These are phyloP conservation scores for Globisporangium mamillatum DNA, from an alignment of 352 stramenopile genomes.

Conservation along the genomic window DNA sequence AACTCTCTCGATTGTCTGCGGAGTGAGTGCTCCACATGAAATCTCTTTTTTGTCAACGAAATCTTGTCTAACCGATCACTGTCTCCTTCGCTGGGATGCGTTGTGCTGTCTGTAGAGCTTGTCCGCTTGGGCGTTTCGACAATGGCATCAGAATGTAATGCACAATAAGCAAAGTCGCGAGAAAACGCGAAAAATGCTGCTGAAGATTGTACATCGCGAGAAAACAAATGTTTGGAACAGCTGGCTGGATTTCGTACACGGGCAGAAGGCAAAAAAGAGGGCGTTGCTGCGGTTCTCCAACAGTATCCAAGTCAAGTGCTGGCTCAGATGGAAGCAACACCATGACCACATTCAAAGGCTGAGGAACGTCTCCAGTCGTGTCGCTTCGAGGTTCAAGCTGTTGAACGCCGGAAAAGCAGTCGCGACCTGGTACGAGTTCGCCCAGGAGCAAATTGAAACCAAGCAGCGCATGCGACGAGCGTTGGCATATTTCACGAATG, in stretches of 20 bases:
- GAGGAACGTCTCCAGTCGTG: slow-evolving; percentile 34
- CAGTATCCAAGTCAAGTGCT: slow-evolving; percentile 66
- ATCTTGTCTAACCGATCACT: neutral
- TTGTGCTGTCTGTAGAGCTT: slow-evolving; percentile 36
- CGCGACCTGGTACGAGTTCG: slow-evolving; percentile 64
- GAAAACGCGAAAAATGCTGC: slow-evolving; percentile 45
- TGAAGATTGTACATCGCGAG: slow-evolving; percentile 53
- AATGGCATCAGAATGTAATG: slow-evolving; percentile 49
- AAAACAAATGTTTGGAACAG: slow-evolving; percentile 53
- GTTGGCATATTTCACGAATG: slow-evolving; percentile 65
- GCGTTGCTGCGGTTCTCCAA: slow-evolving; percentile 59
- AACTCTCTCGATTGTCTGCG: slow-evolving; percentile 63
- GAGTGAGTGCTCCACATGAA: slow-evolving; percentile 30
- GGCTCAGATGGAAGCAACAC: slow-evolving; percentile 45
- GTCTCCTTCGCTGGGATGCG: neutral
- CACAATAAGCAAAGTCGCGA: slow-evolving; percentile 36
- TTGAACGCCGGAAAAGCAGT: slow-evolving; percentile 42
- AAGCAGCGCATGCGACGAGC: slow-evolving; percentile 52
- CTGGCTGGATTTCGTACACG: slow-evolving; percentile 55
- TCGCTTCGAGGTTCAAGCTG: slow-evolving; percentile 44
- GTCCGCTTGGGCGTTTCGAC: slow-evolving; percentile 62
- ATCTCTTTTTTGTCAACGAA: neutral
- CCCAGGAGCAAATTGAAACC: slow-evolving; percentile 44
- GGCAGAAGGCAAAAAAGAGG: slow-evolving; percentile 51
- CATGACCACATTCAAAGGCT: slow-evolving; percentile 41